Percentiles rank a stretch among this genome's conserved stretches.
Evolutionary conservation across 352 stramenopile genomes (phyloP).

Genomic region (Pythium coloratum): DNA sequence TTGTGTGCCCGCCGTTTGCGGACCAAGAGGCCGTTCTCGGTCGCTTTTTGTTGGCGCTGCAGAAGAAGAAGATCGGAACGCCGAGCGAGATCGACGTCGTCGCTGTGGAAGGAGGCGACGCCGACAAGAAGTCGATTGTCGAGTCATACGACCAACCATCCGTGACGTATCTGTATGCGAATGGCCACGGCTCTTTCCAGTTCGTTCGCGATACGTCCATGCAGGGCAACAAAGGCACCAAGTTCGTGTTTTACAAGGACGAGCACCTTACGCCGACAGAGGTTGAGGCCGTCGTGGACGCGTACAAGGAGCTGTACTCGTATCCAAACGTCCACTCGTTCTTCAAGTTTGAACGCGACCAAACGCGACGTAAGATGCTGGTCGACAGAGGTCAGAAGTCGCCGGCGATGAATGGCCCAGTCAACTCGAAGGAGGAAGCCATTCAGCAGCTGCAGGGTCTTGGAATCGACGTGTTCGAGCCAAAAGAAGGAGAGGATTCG

Average conservation of each 20-base stretch:
- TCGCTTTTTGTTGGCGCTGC: constrained; percentile 61
- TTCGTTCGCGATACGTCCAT: constrained; percentile 62
- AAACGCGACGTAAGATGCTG: constrained; percentile 58
- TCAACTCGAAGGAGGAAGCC: constrained; percentile 64
- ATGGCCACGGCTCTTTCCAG: constrained; percentile 80
- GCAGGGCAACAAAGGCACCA: constrained; percentile 36
- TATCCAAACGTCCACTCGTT: constrained; percentile 76
- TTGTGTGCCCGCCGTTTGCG: constrained; percentile 73
- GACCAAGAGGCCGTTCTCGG: constrained; percentile 75
- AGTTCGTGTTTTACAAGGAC: constrained; percentile 88
- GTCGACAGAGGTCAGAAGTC: constrained; percentile 25
- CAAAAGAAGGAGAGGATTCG: constrained; percentile 45
- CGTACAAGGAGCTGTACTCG: constrained; percentile 87
- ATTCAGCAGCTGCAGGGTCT: constrained; percentile 79
- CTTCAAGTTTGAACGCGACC: constrained; percentile 65
- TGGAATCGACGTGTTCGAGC: constrained; percentile 83
- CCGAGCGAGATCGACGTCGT: constrained; percentile 64
- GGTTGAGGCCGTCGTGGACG: constrained; percentile 72
- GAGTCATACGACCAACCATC: constrained; percentile 71
- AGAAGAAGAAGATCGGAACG: constrained; percentile 30
- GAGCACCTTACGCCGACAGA: constrained; percentile 69
- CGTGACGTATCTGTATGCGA: constrained; percentile 71
- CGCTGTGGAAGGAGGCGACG: constrained; percentile 34
- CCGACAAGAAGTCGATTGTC: constrained; percentile 53
- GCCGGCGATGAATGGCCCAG: constrained; percentile 18